Conservation (phyloP, 106 monocot genomes). For the Allium cepa region DNA sequence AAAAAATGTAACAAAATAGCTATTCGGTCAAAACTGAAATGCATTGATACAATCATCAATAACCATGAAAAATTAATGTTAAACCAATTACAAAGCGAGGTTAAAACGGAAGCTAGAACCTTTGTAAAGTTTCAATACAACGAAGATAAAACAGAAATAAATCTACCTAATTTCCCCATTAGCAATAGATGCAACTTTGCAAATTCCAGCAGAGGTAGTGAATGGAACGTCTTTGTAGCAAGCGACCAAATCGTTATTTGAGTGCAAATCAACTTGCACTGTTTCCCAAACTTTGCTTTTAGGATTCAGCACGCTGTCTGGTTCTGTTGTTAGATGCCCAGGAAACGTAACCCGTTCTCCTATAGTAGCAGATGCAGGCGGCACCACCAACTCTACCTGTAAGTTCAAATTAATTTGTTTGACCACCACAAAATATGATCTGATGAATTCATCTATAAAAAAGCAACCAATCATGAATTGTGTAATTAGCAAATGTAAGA, state of each 20-base stretch:
- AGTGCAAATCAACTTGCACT: constrained; percentile 57
- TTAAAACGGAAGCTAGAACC: too few species aligned
- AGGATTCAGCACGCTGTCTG: constrained; percentile 56
- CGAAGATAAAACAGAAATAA: neutral
- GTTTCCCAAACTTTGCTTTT: constrained; percentile 93
- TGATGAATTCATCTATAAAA: neutral
- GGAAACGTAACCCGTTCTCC: constrained; percentile 62
- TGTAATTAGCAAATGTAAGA: neutral
- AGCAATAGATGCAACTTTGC: constrained; percentile 74
- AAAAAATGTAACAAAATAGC: too few species aligned
- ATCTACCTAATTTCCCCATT: constrained; percentile 51
- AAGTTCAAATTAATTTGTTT: neutral
- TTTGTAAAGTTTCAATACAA: too few species aligned
- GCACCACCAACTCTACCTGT: constrained; percentile 89
- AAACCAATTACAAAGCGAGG: too few species aligned
- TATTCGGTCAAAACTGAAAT: too few species aligned
- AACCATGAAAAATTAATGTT: too few species aligned
- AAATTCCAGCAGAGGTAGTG: constrained; percentile 74
- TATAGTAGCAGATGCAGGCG: constrained; percentile 57
- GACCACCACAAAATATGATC: neutral
- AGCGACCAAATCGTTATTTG: constrained; percentile 55
- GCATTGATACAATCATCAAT: too few species aligned
- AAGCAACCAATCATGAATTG: neutral
- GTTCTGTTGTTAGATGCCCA: constrained; percentile 53
- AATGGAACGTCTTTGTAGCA: constrained; percentile 65